phyloP scores from a whole-genome alignment of 179 eudicot species.

The Patellifolia procumbens region DNA sequence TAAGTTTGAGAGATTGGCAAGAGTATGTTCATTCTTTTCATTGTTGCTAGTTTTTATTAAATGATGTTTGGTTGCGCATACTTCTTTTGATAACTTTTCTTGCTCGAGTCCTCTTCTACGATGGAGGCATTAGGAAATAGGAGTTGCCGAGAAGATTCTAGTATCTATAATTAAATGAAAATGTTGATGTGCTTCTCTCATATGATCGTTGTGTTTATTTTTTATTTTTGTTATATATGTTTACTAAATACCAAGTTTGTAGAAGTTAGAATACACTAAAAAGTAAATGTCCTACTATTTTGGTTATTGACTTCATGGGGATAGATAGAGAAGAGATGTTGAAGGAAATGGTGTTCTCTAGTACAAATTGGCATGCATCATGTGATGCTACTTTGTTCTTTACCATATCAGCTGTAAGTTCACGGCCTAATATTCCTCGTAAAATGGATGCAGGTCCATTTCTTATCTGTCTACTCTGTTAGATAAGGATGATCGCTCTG shows the following conservation, averaged over 20 bases:
- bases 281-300: neutral
- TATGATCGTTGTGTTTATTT: neutral
- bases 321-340: neutral
- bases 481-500: slow-evolving; percentile 88
- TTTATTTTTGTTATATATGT: neutral
- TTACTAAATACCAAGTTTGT: neutral
- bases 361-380: neutral
- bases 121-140: neutral
- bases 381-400: neutral
- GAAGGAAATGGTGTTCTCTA: neutral
- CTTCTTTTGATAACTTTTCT: neutral
- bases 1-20: slow-evolving; percentile 68
- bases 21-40: slow-evolving; percentile 48
- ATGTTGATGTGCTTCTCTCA: neutral
- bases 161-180: neutral
- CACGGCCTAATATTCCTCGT: neutral
- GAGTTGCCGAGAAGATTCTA: neutral
- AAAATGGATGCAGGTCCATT: slow-evolving; percentile 56
- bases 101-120: neutral
- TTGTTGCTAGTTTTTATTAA: too few species aligned
- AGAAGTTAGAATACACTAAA: neutral
- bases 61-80: neutral
- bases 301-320: neutral
- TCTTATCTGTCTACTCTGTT: slow-evolving; percentile 68
- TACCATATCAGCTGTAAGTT: neutral